Evolutionary conservation across 2,329 filamentous ascomycete genomes (phyloP), one percentile per base, ranked within the genome.

Genomic region (Botrytis medusae): DNA sequence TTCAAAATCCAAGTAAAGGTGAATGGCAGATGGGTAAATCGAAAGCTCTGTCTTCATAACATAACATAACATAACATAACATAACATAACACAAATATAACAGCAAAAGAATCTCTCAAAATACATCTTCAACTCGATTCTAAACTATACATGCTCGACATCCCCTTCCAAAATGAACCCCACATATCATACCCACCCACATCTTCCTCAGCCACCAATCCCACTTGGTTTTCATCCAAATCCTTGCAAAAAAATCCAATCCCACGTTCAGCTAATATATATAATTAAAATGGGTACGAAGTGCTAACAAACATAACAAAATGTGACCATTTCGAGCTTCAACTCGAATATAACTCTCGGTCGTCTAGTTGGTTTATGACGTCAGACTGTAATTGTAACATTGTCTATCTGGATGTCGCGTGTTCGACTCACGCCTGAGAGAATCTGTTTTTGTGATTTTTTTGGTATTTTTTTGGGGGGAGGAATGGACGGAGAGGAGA

Each of bases 321-420:
- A 60, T 29, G 57, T 34, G 57, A 60, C 57, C 32, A 59, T 22
- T 34, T 34, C 57, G 57, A 60, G 57, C 16, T 2, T 5, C 44
- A 46, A 60, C 57, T 60, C 18, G 57, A 32, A 6, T 10, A 57
- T 60, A 32, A 22, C 57, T 60, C 57, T 60, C 57, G 57, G 57
- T 60, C 57, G 57, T 60, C 57, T 60, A 60, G 57, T 60, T 60
- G 57, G 57, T 60, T 60, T 60, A 34, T 60, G 57, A 60, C 57
- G 57, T 60, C 57, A 60, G 57, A 60, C 57, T 60, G 57, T 60
- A 60, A 60, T 60, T 32, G 54, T 7, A 29, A 8, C 14, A 59
- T 32, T 59, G n/a, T 32, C 2, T 20, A 60, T 60, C 57, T 60
- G 57, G 57, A 60, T 60, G 57, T 60, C 57, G 57, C 57, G 57